Conservation (phyloP, 1,284 basidiomycete species). For the Cutaneotrichosporon dermatis region DNA sequence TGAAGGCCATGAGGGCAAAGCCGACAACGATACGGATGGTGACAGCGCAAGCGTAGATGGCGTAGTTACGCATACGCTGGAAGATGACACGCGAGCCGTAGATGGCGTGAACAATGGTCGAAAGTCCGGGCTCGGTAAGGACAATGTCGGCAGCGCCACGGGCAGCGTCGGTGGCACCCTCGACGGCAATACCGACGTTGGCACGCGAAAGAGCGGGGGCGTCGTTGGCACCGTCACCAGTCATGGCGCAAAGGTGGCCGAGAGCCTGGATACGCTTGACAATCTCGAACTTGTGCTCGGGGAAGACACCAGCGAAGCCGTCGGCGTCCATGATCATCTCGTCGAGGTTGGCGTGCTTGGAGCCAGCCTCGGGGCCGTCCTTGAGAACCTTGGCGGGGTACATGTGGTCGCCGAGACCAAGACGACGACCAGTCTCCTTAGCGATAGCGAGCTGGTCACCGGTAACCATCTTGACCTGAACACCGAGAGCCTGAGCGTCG, state of each 20-base stretch:
- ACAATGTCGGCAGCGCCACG: constrained; percentile 95
- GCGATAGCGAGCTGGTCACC: constrained; percentile 99
- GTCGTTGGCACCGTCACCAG: constrained; percentile 96
- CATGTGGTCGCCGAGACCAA: constrained; percentile 95
- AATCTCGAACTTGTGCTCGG: constrained; percentile 89
- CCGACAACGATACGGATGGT: constrained; percentile 98
- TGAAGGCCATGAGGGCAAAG: constrained; percentile 91
- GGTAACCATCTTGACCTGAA: constrained; percentile 99
- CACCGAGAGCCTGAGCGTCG: constrained; percentile 90
- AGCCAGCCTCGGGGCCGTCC: constrained; percentile 75
- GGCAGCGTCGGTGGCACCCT: constrained; percentile 92
- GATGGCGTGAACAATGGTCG: constrained; percentile 94
- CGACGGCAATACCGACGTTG: constrained; percentile 95
- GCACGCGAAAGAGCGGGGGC: constrained; percentile 88
- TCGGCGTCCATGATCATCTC: constrained; percentile 71
- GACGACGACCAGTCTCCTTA: constrained; percentile 97
- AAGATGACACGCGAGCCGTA: constrained; percentile 92
- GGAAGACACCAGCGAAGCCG: constrained; percentile 89
- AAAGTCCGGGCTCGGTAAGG: constrained; percentile 89
- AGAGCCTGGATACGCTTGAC: constrained; percentile 92
- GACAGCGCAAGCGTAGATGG: constrained; percentile 89
- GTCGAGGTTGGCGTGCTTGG: constrained; percentile 73
- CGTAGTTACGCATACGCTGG: constrained; percentile 96
- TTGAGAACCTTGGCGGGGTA: constrained; percentile 92
- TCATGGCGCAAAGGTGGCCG: constrained; percentile 83